phyloP scores from a whole-genome alignment of 164 flowering plant species.

The Chimonanthus praecox region DNA sequence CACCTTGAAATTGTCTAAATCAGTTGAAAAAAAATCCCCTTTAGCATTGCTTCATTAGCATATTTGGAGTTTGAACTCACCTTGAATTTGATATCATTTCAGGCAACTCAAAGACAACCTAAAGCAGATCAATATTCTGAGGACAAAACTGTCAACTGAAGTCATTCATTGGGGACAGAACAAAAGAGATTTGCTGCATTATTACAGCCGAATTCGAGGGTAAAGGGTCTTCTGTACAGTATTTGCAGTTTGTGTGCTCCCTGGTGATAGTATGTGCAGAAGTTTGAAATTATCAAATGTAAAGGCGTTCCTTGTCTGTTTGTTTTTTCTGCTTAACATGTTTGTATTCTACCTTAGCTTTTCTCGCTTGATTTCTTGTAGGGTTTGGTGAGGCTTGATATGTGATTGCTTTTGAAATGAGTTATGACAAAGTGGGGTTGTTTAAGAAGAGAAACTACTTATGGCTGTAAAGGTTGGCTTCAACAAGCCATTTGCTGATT shows the following conservation, averaged over 20 bases:
- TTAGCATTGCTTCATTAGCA: not conserved
- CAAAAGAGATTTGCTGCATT: not conserved
- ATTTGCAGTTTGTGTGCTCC: not conserved
- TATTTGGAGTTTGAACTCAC: not conserved
- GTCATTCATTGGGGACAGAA: not conserved
- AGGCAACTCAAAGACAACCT: not conserved
- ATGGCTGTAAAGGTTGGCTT: not conserved
- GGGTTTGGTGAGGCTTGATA: conserved; percentile 1
- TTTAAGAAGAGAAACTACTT: not conserved
- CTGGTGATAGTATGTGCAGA: too few species aligned
- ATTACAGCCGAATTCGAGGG: not conserved
- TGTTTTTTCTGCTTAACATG: not conserved
- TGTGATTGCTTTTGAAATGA: not conserved
- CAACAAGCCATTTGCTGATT: not conserved
- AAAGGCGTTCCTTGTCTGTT: not conserved
- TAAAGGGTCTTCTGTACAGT: not conserved
- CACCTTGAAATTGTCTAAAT: not conserved
- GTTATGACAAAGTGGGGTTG: not conserved
- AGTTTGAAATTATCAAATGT: too few species aligned
- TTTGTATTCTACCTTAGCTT: not conserved
- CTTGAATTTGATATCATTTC: not conserved
- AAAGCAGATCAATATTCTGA: not conserved
- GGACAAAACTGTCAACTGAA: not conserved
- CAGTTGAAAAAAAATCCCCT: not conserved
- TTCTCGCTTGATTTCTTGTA: not conserved